Conservation (phyloP, 176 grass and related monocot genomes). For the Hsuehochloa calcarea region DNA sequence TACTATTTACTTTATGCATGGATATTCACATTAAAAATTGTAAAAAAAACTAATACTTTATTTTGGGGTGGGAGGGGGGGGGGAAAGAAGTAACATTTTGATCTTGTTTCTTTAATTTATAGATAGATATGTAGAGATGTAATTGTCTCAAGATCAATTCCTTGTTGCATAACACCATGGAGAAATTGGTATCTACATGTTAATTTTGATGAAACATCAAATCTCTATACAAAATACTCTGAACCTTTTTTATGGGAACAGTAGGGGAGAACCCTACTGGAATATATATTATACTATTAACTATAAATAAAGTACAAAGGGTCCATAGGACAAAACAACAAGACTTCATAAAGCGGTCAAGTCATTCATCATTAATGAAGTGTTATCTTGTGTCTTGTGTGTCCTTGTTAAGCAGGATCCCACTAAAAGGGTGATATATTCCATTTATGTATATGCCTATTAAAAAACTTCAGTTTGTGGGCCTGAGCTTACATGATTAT, state of each 20-base stretch:
- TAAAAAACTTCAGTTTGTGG: background rate
- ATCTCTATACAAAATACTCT: background rate
- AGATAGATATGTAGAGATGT: background rate
- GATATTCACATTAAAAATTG: background rate
- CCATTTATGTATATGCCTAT: background rate
- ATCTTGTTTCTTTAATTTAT: background rate
- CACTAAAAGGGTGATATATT: background rate
- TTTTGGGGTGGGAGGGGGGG: background rate
- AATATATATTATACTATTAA: background rate
- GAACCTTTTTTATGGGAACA: background rate
- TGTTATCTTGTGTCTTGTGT: background rate
- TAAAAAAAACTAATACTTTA: background rate
- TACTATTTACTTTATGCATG: conserved; percentile 18
- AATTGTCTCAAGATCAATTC: background rate
- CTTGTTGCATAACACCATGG: background rate
- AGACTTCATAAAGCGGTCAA: background rate
- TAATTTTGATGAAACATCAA: background rate
- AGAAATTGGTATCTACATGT: background rate
- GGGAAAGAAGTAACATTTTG: background rate
- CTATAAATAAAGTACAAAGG: background rate
- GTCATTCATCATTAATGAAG: background rate
- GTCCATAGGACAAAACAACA: background rate
- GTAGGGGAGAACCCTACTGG: background rate
- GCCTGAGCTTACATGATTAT: background rate
- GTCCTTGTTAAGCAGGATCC: background rate